Base-by-base conservation (phyloP, 2,329 filamentous ascomycete species). In the Aspergillus sergii region DNA sequence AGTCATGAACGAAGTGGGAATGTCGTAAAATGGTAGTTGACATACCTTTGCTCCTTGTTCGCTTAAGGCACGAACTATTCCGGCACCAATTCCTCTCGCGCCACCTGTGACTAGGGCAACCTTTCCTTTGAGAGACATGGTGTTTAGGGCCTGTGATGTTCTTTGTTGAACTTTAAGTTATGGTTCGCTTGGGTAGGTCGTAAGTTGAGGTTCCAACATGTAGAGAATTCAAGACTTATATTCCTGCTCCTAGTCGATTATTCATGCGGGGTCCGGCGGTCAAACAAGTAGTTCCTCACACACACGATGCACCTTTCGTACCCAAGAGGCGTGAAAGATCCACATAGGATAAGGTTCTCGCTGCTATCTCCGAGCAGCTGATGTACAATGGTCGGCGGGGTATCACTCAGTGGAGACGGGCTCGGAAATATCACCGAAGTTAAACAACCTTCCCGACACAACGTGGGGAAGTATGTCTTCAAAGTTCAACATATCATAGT, bases 81-180 rank as follows among this genome's bases (percentile, higher is more conserved):
- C 64, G 2, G 65, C 60, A 21, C 67, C 65, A 8, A 69, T 69
- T 36, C 67, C 67, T 32, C 65, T 43, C 9, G 67, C 67, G 4
- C 67, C 67, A 10, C 67, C 67, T 12, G 65, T 69, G 43, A 69
- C 67, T 23, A 69, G 67, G 39, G 67, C 65, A 34, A 67, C 43
- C 55, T 67, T 69, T 5, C 61, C 65, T 34, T 58, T n/a, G 19
- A 69, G 61, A 9, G 67, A 69, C 67, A 69, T 67, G 41, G 7
- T 58, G 58, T 26, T 26, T 36, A 23, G 14, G 46, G 46, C 16
- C 16, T 28, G 12, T 30, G 16, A 26, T 28, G 21, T 48, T 23
- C 21, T 5, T 26, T 26, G 23, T 19, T 50, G 23, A 50, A n/a
- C 26, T 30, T 50, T 1, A 28, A 28, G 1, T 28, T 28, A 3